Base-by-base conservation (phyloP, 2,329 filamentous ascomycete genomes). In the Akanthomyces uredinophilus region DNA sequence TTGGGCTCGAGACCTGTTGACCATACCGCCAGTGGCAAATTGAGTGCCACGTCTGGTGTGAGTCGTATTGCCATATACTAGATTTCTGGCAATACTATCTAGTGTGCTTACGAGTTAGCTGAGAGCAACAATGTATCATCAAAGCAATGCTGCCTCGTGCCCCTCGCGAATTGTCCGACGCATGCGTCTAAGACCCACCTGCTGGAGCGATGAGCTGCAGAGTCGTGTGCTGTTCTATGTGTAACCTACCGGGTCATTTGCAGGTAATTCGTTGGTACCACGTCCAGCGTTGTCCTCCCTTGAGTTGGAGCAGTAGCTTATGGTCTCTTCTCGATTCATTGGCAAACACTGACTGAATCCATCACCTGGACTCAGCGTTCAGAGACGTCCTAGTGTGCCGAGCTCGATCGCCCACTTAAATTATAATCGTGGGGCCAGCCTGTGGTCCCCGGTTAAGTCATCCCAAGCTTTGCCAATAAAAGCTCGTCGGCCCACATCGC, bases 41-140 rank as follows among this genome's bases (percentile, higher is more conserved):
- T 46, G 55, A 58, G 55, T 58, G 55, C 35, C 46, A 58, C 55
- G 55, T 50, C 20, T 27, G 44, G 55, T 58, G 55, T 58, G 44
- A 39, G 44, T 50, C 55, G 20, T 50, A 29, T 58, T 58, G 44
- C 22, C 46, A 49, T 58, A 22, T 50, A 13, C 32, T 50, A 32
- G n/a, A 50, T 50, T 8, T n/a, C 7, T 47, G 54, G 54, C 44
- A 50, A 41, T 41, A 46, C 32, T 37, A 39, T 50, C 27, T 27
- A 41, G 55, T 58, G 55, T 29, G 22, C 32, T 58, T 58, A 35
- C 20, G 24, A 49, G 55, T 41, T 58, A 58, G 35, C 24, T 20
- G 46, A 58, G 55, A 58, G 55, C 55, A 58, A 58, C 41, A 58
- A 39, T 57, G 55, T 58, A 58, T 20, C 20, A 58, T 58, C 44